phyloP scores from a whole-genome alignment of 768 basidiomycete species.

The Lentinus tigrinus region DNA sequence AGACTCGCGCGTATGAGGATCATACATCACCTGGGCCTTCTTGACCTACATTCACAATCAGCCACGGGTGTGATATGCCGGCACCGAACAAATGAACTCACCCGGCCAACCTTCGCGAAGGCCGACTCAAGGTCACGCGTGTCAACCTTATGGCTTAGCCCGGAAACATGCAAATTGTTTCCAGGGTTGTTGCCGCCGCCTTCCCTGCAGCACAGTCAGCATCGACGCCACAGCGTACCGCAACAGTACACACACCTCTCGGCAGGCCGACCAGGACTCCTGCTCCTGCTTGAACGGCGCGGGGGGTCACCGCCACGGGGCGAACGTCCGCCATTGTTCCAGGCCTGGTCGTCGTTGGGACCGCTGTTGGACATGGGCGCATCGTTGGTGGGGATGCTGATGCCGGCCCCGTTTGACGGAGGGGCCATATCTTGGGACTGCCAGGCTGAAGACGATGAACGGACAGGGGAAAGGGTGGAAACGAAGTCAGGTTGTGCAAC shows the following conservation, averaged over 20 bases:
- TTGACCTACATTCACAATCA: constrained; percentile 44
- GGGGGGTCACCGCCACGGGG: constrained; percentile 49
- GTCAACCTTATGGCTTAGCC: constrained; percentile 62
- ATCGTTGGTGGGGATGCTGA: constrained; percentile 65
- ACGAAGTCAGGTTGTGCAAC: constrained; percentile 42
- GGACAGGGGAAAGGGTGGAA: constrained; percentile 33
- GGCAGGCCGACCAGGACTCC: constrained; percentile 62
- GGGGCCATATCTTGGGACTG: constrained; percentile 82
- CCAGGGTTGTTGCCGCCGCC: constrained; percentile 52
- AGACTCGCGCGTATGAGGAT: constrained; percentile 67
- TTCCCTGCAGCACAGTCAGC: constrained; percentile 12
- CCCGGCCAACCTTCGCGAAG: constrained; percentile 87
- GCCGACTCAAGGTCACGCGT: constrained; percentile 85
- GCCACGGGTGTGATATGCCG: neutral
- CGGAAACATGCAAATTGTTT: constrained; percentile 66
- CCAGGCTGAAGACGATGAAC: constrained; percentile 64
- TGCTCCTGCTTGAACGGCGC: constrained; percentile 73
- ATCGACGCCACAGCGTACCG: neutral
- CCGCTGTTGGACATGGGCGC: constrained; percentile 48
- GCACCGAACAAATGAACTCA: constrained; percentile 37
- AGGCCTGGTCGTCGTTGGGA: constrained; percentile 55
- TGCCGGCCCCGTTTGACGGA: constrained; percentile 46
- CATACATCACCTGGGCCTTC: constrained; percentile 64
- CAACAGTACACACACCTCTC: constrained; percentile 45
- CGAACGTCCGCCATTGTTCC: constrained; percentile 48